Base-by-base conservation (phyloP, 495 filamentous ascomycete species). In the Viridothelium virens region DNA sequence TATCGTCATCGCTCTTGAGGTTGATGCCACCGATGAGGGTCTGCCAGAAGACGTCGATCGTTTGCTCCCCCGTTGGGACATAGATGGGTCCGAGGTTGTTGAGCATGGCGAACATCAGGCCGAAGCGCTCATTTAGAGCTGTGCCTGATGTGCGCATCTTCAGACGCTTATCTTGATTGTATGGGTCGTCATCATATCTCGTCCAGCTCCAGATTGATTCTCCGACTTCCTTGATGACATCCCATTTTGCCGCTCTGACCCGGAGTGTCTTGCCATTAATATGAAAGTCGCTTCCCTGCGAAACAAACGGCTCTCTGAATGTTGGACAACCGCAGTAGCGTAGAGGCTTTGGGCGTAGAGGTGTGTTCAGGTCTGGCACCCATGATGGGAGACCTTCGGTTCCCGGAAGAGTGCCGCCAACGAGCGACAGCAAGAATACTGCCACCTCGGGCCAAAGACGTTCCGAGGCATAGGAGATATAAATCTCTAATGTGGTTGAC, bases 161-260 rank as follows among this genome's bases (percentile, higher is more conserved):
- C 48, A 53, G 48, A 25, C 48, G 48, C 18, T 53, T 53, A 53
- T 53, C 48, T 16, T 25, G 11, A 53, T 53, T 53, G 48, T 53
- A 53, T 1, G 48, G 12, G 12, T 53, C 16, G 11, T 53, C 48
- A 16, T 46, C 41, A 53, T 53, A 53, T 53, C 48, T 53, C 48
- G 48, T 53, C 48, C 48, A 53, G 48, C 48, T 53, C 48, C 48
- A 53, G 18, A 53, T 53, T 16, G 48, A 53, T 25, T 53, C 48
- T 53, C 48, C 48, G 48, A 53, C 48, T 53, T 53, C 48, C 2
- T 53, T 53, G 48, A 53, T 25, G 18, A 53, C 48, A 25, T 53
- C 48, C 48, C 48, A 53, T 53, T 53, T 53, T 53, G 48, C 48
- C 18, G 48, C 48, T 53, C 18, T 53, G n/a, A 53, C 48, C 12